phyloP scores from a whole-genome alignment of 2,329 filamentous ascomycete species.

The Aureobasidium namibiae region DNA sequence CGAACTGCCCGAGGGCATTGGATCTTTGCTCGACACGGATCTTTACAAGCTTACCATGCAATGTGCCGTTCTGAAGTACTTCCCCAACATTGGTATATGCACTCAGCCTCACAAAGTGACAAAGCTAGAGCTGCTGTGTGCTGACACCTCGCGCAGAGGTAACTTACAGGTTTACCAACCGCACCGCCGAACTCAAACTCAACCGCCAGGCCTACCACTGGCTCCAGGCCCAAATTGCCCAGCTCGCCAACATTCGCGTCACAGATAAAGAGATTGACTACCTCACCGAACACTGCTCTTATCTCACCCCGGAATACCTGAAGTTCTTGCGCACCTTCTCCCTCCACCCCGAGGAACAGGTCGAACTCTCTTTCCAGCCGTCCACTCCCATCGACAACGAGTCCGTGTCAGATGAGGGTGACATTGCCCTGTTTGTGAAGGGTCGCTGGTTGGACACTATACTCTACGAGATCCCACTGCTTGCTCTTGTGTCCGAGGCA shows the following conservation, averaged over 20 bases:
- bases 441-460: slow-evolving; percentile 93
- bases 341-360: slow-evolving; percentile 71
- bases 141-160: slow-evolving; percentile 45
- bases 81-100: slow-evolving; percentile 52
- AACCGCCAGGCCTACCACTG: slow-evolving; percentile 75
- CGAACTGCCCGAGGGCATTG: slow-evolving; percentile 30
- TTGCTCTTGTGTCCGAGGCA: slow-evolving; percentile 86
- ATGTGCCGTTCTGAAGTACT: slow-evolving; percentile 90
- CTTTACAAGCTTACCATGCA: slow-evolving; percentile 99
- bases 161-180: slow-evolving; percentile 90
- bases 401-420: slow-evolving; percentile 59
- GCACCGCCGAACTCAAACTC: slow-evolving; percentile 87
- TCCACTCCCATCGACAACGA: slow-evolving; percentile 19
- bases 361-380: slow-evolving; percentile 59
- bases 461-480: slow-evolving; percentile 90
- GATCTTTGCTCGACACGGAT: slow-evolving; percentile 47
- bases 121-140: neutral
- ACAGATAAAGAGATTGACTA: slow-evolving; percentile 73
- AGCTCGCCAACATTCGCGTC: slow-evolving; percentile 73
- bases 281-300: slow-evolving; percentile 69
- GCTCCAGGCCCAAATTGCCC: slow-evolving; percentile 75
- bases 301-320: slow-evolving; percentile 70
- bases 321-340: slow-evolving; percentile 73
- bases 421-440: slow-evolving; percentile 66
- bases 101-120: neutral